Conservation (phyloP, 768 basidiomycete genomes). For the Dioszegia aurantiaca region DNA sequence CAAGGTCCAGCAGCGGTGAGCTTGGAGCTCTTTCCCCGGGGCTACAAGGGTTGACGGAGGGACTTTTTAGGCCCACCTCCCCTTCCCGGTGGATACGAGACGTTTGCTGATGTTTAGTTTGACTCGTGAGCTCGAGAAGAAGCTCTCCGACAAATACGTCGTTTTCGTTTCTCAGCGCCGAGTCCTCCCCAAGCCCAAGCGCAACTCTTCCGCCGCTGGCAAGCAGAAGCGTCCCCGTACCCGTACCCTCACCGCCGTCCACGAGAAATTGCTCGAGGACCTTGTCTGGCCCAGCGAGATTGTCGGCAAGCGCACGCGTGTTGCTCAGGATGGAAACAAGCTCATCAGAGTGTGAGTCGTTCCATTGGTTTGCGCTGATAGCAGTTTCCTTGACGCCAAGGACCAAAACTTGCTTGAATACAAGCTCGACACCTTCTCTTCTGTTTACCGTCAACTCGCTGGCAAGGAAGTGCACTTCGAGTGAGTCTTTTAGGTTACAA, state of each 20-base stretch:
- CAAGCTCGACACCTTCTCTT: slow-evolving; percentile 99
- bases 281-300: slow-evolving; percentile 99
- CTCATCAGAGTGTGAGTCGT: slow-evolving; percentile 89
- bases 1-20: slow-evolving; percentile 91
- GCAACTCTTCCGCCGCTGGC: slow-evolving; percentile 69
- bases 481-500: slow-evolving; percentile 24
- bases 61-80: slow-evolving; percentile 53
- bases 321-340: slow-evolving; percentile 89
- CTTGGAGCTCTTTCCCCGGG: slow-evolving; percentile 4
- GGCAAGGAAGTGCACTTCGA: slow-evolving; percentile 79
- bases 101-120: slow-evolving; percentile 60
- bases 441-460: slow-evolving; percentile 86
- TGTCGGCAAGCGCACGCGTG: slow-evolving; percentile 95
- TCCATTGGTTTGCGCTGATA: slow-evolving; percentile 10
- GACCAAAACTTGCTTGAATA: slow-evolving; percentile 98
- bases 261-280: slow-evolving; percentile 98
- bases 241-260: slow-evolving; percentile 94
- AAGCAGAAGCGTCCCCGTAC: slow-evolving; percentile 95
- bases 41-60: slow-evolving; percentile 48
- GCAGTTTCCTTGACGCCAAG: slow-evolving; percentile 93
- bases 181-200: slow-evolving; percentile 95
- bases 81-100: slow-evolving; percentile 17
- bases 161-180: slow-evolving; percentile 98
- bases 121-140: slow-evolving; percentile 99
- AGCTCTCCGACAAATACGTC: slow-evolving; percentile 98